Evolutionary conservation across 305 asterid species (phyloP).

Genomic region (Fraxinus velutina): DNA sequence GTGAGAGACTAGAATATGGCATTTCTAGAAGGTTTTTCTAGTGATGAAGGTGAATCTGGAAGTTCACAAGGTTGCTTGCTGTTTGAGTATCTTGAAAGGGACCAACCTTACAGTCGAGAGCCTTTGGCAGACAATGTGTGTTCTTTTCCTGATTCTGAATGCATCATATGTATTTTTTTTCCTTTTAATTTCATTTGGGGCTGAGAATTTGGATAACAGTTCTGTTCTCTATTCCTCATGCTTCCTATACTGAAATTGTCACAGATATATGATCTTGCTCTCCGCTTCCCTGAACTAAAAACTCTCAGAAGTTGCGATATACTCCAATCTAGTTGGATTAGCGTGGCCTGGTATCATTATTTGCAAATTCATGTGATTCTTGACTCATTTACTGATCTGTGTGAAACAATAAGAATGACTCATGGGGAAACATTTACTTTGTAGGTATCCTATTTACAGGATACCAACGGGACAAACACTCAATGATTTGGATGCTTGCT

Average conservation of each 20-base stretch:
- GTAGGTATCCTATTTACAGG: slow-evolving; percentile 67
- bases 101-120: slow-evolving; percentile 71
- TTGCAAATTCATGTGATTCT: background rate
- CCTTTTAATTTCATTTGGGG: background rate
- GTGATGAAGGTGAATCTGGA: slow-evolving; percentile 88
- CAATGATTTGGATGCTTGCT: slow-evolving; percentile 59
- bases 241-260: background rate
- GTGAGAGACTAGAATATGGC: slow-evolving; percentile 43
- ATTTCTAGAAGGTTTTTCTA: slow-evolving; percentile 77
- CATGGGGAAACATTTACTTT: background rate
- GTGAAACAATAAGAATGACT: background rate
- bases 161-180: background rate
- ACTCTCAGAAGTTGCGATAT: slow-evolving; percentile 59
- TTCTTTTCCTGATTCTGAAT: background rate
- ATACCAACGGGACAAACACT: slow-evolving; percentile 69
- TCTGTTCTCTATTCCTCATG: background rate
- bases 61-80: slow-evolving; percentile 63
- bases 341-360: slow-evolving; percentile 52
- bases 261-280: slow-evolving; percentile 54
- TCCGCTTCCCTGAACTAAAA: slow-evolving; percentile 46
- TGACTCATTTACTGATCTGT: background rate
- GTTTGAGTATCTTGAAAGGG: slow-evolving; percentile 74
- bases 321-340: slow-evolving; percentile 58
- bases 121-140: slow-evolving; percentile 70
- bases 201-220: background rate